phyloP scores from a whole-genome alignment of 2,329 filamentous ascomycete species.

The Chrysosporium keratinophilum region DNA sequence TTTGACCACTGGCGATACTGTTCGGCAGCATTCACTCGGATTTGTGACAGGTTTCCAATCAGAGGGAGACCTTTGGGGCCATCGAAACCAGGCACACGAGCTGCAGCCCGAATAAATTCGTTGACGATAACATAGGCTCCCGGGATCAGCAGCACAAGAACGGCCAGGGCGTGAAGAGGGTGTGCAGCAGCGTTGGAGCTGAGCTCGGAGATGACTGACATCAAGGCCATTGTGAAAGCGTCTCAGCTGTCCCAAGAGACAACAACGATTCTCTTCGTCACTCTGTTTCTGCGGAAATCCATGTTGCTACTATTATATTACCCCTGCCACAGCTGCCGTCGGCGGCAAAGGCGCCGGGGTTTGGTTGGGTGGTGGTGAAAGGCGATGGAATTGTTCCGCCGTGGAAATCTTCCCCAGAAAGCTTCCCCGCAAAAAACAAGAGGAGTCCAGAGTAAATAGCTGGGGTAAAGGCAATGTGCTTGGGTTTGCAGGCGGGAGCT shows the following conservation, averaged over 20 bases:
- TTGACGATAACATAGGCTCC: conserved; percentile 41
- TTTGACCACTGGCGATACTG: conserved; percentile 48
- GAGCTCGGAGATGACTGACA: conserved; percentile 6
- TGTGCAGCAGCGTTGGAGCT: neutral
- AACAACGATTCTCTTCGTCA: neutral
- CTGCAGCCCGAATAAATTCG: conserved; percentile 39
- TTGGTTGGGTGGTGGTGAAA: neutral
- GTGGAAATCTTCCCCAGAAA: neutral
- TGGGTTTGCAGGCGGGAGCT: too few species aligned
- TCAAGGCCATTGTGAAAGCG: conserved; percentile 6
- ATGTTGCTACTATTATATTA: neutral
- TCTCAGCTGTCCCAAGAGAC: neutral
- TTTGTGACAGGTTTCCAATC: conserved; percentile 48
- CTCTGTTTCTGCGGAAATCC: neutral
- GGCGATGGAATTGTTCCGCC: conserved; percentile 8
- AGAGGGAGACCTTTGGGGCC: conserved; percentile 45
- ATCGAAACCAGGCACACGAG: conserved; percentile 38
- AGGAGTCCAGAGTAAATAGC: neutral
- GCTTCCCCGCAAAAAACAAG: neutral
- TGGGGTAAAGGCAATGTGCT: neutral
- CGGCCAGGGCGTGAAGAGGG: conserved; percentile 1
- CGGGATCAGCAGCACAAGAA: conserved; percentile 23
- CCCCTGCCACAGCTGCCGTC: neutral
- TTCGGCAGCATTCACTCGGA: conserved; percentile 46
- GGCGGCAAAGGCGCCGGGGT: neutral